Evolutionary conservation across 805 yeast genomes (phyloP), one percentile per base, ranked within the genome.

Genomic region (Kodamaea laetipori): DNA sequence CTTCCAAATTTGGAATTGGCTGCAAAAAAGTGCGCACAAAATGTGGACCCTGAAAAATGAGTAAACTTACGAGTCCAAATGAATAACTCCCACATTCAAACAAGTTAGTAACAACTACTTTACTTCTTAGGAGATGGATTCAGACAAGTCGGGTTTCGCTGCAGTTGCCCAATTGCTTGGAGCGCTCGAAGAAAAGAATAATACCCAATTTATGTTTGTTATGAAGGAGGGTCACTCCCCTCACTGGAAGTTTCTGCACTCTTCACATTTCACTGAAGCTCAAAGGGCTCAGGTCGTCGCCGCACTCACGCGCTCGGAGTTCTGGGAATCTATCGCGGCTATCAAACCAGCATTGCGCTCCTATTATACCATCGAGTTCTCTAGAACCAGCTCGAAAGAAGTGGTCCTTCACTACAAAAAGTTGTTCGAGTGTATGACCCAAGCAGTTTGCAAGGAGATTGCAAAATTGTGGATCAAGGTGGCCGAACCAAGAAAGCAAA

Each of bases 401-500:
- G 37, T 57, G 23, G 37, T 41, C 3, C 16, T 12, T 2, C 61
- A 60, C 23, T 60, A 57, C 41, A 13, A 27, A 3, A 35, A 45
- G 13, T 43, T 62, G 12, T 53, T 62, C 21, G 33, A 36, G 17
- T 27, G 56, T 16, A 25, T 60, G 16, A 55, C 58, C 23, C 68
- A 63, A 42, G 43, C 46, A 2, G 53, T 52, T 1, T 86, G 94
- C 57, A 84, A 83, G 48, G 51, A 66, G 3, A 60, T 86, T 6
- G 82, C 86, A 5, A 85, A 84, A 55, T 67, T 73, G 8, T 84
- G 90, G 89, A 82, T 86, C 35, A 77, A 73, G 51, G 59, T 67
- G 1, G 67, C 83, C 11, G 89, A 83, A 54, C 90, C 92, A 2
- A 69, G 63, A 42, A 85, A 85, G 49, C 88, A 84, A 60, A 69